Conservation (phyloP, 805 yeast species). For the Spathaspora arborariae region DNA sequence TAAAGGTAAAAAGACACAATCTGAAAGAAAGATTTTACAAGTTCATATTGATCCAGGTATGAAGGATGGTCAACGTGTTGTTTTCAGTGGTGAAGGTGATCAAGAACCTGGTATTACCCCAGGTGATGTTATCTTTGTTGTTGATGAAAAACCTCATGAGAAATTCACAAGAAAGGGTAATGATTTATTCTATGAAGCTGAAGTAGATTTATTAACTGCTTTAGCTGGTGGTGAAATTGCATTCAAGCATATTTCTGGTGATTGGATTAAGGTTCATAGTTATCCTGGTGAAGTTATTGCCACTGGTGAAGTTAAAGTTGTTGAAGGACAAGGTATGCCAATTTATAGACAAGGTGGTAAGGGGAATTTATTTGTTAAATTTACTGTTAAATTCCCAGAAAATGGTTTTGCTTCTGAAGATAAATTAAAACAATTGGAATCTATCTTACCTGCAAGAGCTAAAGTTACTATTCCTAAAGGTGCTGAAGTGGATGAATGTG, state of each 20-base stretch:
- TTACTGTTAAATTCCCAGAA: conserved; percentile 85
- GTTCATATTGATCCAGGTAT: conserved; percentile 97
- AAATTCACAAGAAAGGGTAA: conserved; percentile 83
- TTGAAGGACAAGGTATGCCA: conserved; percentile 98
- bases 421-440: conserved; percentile 67
- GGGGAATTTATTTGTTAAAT: conserved; percentile 85
- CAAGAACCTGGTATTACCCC: conserved; percentile 93
- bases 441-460: conserved; percentile 75
- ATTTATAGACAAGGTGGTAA: conserved; percentile 79
- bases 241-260: conserved; percentile 88
- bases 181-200: conserved; percentile 80
- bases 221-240: conserved; percentile 93
- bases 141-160: conserved; percentile 86
- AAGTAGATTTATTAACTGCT: conserved; percentile 89
- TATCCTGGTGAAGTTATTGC: conserved; percentile 90
- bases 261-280: conserved; percentile 76
- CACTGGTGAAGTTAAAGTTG: conserved; percentile 77
- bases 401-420: conserved; percentile 72
- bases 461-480: conserved; percentile 59
- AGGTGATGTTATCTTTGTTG: conserved; percentile 92
- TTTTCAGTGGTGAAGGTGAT: conserved; percentile 94
- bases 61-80: conserved; percentile 89
- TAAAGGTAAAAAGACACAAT: conserved; percentile 80
- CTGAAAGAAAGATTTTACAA: conserved; percentile 89
- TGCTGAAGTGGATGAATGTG: conserved; percentile 79